These are phyloP conservation scores for Aspergillus nomiae DNA, from an alignment of 2,329 filamentous ascomycete genomes.

Conservation along the genomic window DNA sequence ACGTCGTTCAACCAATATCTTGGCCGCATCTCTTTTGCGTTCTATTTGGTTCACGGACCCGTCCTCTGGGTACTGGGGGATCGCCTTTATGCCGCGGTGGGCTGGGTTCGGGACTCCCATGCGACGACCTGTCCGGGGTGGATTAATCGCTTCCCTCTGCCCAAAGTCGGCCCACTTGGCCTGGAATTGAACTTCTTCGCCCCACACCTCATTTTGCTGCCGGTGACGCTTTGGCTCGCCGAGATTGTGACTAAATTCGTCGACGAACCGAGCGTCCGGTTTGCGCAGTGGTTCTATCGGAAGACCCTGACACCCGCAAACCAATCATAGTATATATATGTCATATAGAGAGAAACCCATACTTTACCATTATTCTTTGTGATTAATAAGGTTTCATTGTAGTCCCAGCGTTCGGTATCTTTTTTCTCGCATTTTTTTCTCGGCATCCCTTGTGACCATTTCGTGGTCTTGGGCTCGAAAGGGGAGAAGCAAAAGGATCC, in stretches of 20 bases:
- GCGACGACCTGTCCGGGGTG: conserved; percentile 57
- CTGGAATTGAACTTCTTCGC: conserved; percentile 62
- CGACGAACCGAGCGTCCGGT: conserved; percentile 62
- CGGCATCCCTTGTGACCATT: neutral
- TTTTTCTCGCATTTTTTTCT: neutral
- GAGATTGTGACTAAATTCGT: conserved; percentile 59
- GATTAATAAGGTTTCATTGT: neutral
- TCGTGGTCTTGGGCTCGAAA: neutral
- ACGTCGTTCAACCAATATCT: conserved; percentile 62
- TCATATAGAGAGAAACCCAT: neutral
- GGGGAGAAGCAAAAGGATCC: neutral
- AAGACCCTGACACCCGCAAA: conserved; percentile 31
- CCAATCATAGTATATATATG: neutral
- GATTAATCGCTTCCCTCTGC: conserved; percentile 58
- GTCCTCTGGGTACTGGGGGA: conserved; percentile 63
- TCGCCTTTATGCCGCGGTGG: conserved; percentile 63
- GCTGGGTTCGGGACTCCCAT: conserved; percentile 56
- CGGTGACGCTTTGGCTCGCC: conserved; percentile 61
- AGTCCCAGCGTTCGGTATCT: neutral
- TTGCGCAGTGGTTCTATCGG: conserved; percentile 60
- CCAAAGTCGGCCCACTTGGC: conserved; percentile 60
- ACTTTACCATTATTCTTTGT: neutral
- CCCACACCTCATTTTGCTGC: conserved; percentile 62
- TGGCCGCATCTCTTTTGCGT: conserved; percentile 62
- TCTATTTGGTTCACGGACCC: conserved; percentile 68